Percentiles rank a stretch among this genome's conserved stretches.
Conservation (phyloP, 1,284 basidiomycete species). For the Apiotrichum sp. region DNA sequence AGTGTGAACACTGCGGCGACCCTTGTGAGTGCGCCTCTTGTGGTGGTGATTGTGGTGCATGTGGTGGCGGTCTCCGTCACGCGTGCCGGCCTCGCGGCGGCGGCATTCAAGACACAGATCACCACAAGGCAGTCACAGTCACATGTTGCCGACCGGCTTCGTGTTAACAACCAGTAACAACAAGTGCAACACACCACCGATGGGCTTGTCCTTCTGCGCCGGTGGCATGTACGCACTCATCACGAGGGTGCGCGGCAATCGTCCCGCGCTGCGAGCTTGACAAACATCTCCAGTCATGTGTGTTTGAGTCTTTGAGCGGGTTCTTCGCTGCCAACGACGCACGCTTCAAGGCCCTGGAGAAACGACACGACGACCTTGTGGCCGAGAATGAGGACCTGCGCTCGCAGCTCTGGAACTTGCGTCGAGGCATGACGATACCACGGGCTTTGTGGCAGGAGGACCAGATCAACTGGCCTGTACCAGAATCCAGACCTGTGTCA, state of each 20-base stretch:
- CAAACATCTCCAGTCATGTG: slow-evolving; percentile 53
- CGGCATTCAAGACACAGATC: too few relatives aligned
- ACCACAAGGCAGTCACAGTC: too few relatives aligned
- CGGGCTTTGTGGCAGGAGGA: neutral
- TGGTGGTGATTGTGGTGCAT: neutral
- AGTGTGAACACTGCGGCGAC: slow-evolving; percentile 18
- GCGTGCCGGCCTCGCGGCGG: too few relatives aligned
- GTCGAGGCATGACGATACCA: slow-evolving; percentile 1
- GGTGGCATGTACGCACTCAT: slow-evolving; percentile 53
- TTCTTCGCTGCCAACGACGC: slow-evolving; percentile 55
- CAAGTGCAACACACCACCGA: slow-evolving; percentile 14
- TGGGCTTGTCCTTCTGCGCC: slow-evolving; percentile 39
- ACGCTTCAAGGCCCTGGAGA: slow-evolving; percentile 47
- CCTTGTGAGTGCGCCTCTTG: neutral
- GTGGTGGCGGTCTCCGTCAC: too few relatives aligned
- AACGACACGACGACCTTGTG: slow-evolving; percentile 53
- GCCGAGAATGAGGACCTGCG: slow-evolving; percentile 57
- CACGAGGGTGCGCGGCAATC: slow-evolving; percentile 56
- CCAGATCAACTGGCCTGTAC: neutral
- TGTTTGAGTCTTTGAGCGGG: slow-evolving; percentile 59
- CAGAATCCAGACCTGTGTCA: neutral
- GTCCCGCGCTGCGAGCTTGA: slow-evolving; percentile 50
- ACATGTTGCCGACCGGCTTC: too few relatives aligned
- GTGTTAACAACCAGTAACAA: neutral
- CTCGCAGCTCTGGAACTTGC: slow-evolving; percentile 52